A percentile compares a stretch with the other conserved stretches of the same genome.
Evolutionary conservation across 2,329 filamentous ascomycete genomes (phyloP).

Genomic region (Colletotrichum tabaci): DNA sequence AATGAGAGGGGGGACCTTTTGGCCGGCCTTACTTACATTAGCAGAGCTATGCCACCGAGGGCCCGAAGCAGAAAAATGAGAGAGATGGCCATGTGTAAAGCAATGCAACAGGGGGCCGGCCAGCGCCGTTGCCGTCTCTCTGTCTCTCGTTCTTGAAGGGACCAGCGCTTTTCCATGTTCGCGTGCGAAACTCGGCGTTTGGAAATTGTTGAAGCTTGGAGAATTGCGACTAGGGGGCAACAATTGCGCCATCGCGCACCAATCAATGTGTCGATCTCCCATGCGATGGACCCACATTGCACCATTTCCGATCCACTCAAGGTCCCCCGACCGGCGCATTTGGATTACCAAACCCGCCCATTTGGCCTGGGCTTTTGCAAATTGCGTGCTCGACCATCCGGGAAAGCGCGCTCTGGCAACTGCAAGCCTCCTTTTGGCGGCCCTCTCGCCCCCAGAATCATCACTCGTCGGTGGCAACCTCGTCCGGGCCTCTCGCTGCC

Average conservation of each 20-base stretch:
- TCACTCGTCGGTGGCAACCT: constrained; percentile 38
- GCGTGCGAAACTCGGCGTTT: constrained; percentile 43
- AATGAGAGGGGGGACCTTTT: constrained; percentile 12
- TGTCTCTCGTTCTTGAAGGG: neutral
- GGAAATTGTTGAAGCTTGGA: constrained; percentile 41
- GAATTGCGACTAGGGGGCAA: constrained; percentile 39
- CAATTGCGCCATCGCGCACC: constrained; percentile 42
- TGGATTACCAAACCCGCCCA: constrained; percentile 39
- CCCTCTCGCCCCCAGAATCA: constrained; percentile 28
- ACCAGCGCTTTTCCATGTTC: constrained; percentile 1
- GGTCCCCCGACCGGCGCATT: constrained; percentile 18
- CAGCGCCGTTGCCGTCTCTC: constrained; percentile 10
- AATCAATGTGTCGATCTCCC: constrained; percentile 8
- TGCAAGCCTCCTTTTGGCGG: constrained; percentile 27
- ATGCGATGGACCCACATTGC: constrained; percentile 36
- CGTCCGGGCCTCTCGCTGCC: constrained; percentile 17
- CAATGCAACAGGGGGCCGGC: constrained; percentile 12
- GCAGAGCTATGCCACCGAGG: constrained; percentile 17
- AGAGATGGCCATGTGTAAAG: constrained; percentile 12
- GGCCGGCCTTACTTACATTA: constrained; percentile 25
- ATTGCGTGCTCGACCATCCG: constrained; percentile 40
- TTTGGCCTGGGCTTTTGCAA: constrained; percentile 15
- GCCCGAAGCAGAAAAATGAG: neutral
- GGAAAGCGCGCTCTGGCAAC: constrained; percentile 3
- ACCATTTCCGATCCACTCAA: constrained; percentile 39